Conservation (phyloP, 768 basidiomycete genomes). For the Wakefieldia striispora region DNA sequence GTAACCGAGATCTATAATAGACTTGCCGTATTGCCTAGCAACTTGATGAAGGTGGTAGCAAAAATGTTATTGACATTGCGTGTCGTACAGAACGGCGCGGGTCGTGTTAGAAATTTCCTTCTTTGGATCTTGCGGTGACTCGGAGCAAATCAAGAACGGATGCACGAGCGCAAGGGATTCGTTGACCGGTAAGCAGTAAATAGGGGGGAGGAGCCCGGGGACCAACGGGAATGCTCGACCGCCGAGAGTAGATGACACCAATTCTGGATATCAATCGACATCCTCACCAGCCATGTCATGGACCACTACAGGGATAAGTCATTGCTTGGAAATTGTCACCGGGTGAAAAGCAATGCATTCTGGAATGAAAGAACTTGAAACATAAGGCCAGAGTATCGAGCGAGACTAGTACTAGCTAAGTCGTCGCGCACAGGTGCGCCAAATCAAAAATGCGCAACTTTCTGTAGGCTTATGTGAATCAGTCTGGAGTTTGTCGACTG, state of each 20-base stretch:
- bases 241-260: not conserved
- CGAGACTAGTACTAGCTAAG: too few relatives aligned
- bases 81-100: constrained; percentile 42
- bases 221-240: not conserved
- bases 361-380: too few relatives aligned
- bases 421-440: too few relatives aligned
- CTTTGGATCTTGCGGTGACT: constrained; percentile 51
- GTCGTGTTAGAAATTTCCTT: constrained; percentile 50
- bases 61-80: constrained; percentile 40
- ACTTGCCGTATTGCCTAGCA: too few relatives aligned
- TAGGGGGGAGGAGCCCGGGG: not conserved
- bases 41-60: too few relatives aligned
- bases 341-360: not conserved
- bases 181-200: not conserved
- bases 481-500: too few relatives aligned
- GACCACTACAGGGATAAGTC: too few relatives aligned
- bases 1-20: too few relatives aligned
- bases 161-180: not conserved
- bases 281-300: not conserved
- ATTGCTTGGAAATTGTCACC: too few relatives aligned
- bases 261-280: not conserved
- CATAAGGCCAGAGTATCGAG: too few relatives aligned
- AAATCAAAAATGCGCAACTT: too few relatives aligned
- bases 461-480: too few relatives aligned
- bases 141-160: not conserved